Evolutionary conservation across 2,329 filamentous ascomycete species (phyloP), one percentile per base, ranked within the genome.

Genomic region (Neopestalotiopsis rosae): DNA sequence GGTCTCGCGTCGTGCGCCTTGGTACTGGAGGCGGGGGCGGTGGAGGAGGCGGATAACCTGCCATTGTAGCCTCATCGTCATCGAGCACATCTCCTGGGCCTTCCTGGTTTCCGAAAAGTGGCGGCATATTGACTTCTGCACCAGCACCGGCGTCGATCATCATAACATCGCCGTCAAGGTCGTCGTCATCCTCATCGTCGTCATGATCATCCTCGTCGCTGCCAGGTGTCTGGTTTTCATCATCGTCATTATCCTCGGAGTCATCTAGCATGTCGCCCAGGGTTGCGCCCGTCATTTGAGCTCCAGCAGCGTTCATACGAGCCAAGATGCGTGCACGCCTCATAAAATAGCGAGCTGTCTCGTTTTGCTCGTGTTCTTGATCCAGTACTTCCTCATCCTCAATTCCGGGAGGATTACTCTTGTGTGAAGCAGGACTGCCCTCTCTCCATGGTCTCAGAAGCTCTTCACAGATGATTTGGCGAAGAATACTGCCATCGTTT

Each of bases 391-490:
- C 90, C 74, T 97, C 93, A 75, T 97, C 94, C 77, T 96, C 92
- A 30, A 97, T 91, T 10, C 94, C 94, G 72, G 91, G 88, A 77
- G 90, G 88, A 14, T 93, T 94, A 71, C 89, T 87, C 24, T 90
- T 91, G 78, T 98, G 95, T 59, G 87, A 91, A 6, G 92, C 96
- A 68, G 89, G 88, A 77, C 96, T 98, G 5, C 96, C 96, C 72
- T 92, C 89, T 40, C 91, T 89, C 96, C 96, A 99, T 1, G 92
- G 89, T 73, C 91, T 92, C 70, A 99, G 89, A 75, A 98, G 88
- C 79, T 99, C 94, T 79, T 98, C 94, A 76, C 96, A 99, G 52
- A 99, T 89, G 6, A 92, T 90, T 65, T 90, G 91, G 49, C 94
- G 89, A 58, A 99, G 84, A 20, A 98, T 90, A 69, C 93, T 86